A percentile compares a stretch with the other conserved stretches of the same genome.
Conservation (phyloP, 148 eudicot genomes). For the Pouteria glomerata region DNA sequence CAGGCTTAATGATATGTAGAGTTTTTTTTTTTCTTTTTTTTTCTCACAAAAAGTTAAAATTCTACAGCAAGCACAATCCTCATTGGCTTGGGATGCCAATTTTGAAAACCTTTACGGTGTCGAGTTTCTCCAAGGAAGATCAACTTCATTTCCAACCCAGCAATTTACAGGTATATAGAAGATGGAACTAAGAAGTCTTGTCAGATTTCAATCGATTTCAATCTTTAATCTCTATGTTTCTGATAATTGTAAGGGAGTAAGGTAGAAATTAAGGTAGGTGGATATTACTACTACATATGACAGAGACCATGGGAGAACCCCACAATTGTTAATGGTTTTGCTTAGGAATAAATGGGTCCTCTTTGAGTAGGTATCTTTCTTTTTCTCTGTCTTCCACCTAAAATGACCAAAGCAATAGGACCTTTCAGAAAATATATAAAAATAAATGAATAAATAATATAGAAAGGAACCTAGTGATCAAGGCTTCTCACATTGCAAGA, state of each 20-base stretch:
- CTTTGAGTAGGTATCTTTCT: conserved; percentile 26
- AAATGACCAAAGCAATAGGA: conserved; percentile 14
- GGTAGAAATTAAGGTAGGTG: conserved; percentile 6
- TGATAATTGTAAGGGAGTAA: conserved; percentile 1
- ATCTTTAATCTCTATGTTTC: too few species aligned
- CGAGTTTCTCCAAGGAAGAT: conserved; percentile 70
- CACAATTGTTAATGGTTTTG: conserved; percentile 17
- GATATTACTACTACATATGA: conserved; percentile 5
- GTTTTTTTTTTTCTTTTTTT: too few species aligned
- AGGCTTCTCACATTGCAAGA: too few species aligned
- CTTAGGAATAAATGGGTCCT: conserved; percentile 20
- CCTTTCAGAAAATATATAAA: conserved; percentile 15
- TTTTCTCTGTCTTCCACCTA: conserved; percentile 33
- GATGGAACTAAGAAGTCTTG: neutral
- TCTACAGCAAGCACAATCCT: conserved; percentile 50
- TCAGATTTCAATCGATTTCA: neutral
- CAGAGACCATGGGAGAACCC: conserved; percentile 23
- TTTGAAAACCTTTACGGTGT: conserved; percentile 49
- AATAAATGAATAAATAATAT: too few species aligned
- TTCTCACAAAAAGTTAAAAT: conserved; percentile 2
- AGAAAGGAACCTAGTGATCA: too few species aligned
- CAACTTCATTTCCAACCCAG: conserved; percentile 48
- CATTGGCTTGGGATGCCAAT: conserved; percentile 68
- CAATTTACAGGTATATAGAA: conserved; percentile 65
- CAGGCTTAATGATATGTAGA: neutral